These are phyloP conservation scores for Blepharisma undulans DNA, from an alignment of 169 alveolate genomes.

Conservation along the genomic window DNA sequence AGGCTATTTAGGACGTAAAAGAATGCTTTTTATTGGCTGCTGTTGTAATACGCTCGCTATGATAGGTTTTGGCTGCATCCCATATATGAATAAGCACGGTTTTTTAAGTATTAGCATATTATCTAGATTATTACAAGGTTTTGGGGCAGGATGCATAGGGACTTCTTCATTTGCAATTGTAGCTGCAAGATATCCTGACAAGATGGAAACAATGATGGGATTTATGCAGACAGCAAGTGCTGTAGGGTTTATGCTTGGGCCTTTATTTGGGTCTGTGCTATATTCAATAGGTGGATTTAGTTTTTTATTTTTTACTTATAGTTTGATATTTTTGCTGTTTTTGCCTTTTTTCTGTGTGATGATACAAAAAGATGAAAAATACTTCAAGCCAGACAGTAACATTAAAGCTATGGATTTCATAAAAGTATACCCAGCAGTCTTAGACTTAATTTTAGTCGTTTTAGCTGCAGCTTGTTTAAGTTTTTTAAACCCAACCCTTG, in stretches of 20 bases:
- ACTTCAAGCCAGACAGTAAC: not conserved
- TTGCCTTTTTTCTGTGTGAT: not conserved
- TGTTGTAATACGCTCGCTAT: not conserved
- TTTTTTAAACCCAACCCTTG: not conserved
- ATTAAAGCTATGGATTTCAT: not conserved
- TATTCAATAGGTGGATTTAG: conserved; percentile 6
- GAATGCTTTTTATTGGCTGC: not conserved
- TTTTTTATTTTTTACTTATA: not conserved
- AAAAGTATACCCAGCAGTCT: not conserved
- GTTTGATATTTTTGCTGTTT: not conserved
- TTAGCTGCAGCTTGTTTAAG: not conserved
- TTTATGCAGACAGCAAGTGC: not conserved
- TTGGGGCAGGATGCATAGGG: not conserved
- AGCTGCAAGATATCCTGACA: not conserved
- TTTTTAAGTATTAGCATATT: not conserved
- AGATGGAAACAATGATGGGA: conserved; percentile 20
- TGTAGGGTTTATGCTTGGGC: conserved; percentile 23
- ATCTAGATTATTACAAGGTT: not conserved
- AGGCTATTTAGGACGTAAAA: conserved; percentile 2
- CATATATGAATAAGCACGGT: not conserved
- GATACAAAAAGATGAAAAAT: not conserved
- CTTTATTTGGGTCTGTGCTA: conserved; percentile 22
- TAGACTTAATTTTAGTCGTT: not conserved
- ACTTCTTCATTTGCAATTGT: conserved; percentile 9
- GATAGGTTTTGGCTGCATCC: not conserved